Conservation (phyloP, 805 yeast species). For the Barnettozyma californica region DNA sequence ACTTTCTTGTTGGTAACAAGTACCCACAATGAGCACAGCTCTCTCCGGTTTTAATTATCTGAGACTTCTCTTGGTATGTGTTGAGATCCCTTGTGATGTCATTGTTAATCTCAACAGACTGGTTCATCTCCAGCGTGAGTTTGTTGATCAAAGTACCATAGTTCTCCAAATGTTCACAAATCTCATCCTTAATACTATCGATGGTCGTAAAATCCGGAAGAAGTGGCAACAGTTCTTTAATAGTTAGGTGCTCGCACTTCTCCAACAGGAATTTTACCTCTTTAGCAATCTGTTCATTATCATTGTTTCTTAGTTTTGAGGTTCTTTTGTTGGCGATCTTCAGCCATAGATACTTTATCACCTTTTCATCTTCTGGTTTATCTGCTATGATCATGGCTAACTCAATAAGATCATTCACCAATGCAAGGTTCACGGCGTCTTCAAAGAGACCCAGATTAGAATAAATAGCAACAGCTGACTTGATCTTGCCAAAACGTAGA, state of each 20-base stretch:
- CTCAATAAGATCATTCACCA: conserved; percentile 53
- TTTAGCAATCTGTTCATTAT: conserved; percentile 24
- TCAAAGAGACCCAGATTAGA: conserved; percentile 65
- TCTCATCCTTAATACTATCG: conserved; percentile 77
- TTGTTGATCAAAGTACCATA: conserved; percentile 63
- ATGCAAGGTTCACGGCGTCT: conserved; percentile 74
- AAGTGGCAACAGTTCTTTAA: conserved; percentile 78
- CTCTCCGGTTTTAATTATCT: conserved; percentile 75
- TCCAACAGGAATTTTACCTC: conserved; percentile 33
- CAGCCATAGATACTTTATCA: conserved; percentile 71
- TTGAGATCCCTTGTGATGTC: conserved; percentile 57
- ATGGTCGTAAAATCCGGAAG: conserved; percentile 82
- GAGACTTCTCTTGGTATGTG: conserved; percentile 47
- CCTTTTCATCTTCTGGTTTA: conserved; percentile 42
- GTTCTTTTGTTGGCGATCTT: conserved; percentile 41
- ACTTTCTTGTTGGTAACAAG: conserved; percentile 65
- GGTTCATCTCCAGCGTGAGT: conserved; percentile 69
- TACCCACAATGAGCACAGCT: conserved; percentile 71
- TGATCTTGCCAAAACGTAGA: conserved; percentile 48
- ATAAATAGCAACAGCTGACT: conserved; percentile 70
- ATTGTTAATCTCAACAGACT: conserved; percentile 56
- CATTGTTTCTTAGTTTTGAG: conserved; percentile 18
- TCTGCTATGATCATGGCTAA: conserved; percentile 56
- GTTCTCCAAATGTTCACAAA: conserved; percentile 70
- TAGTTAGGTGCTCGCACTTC: conserved; percentile 48